Evolutionary conservation across 73 alveolate species (phyloP), one percentile per base, ranked within the genome.

Genomic region (Stentor coeruleus): DNA sequence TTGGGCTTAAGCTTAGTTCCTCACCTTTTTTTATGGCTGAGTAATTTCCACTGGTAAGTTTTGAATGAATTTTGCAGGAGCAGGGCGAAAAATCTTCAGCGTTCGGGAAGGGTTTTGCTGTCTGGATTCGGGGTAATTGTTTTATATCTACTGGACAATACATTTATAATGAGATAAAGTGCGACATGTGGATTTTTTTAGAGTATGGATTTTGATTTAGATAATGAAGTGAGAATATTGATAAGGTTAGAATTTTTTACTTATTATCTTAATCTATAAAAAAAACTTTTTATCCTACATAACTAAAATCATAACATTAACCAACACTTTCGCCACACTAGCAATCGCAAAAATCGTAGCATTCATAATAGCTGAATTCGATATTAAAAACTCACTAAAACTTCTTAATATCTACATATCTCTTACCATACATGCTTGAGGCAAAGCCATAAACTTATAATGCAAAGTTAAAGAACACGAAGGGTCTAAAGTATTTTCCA

Each of bases 391-490:
- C 28, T 40, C 39, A 11, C 79, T 31, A 33, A 66, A 66, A 33
- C 20, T 15, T 33, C 79, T 20, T 14, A 66, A 40, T 1, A 66
- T 20, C 73, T 57, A 57, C 2, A 57, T 57, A 57, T 57, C 15
- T 20, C 28, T 57, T 57, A 57, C 73, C 79, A 66, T 66, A 40
- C 79, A 66, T 33, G 79, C 79, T 20, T 66, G 79, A 1, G 79
- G 79, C n/a, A 66, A 31, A 26, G 79, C 79, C 15, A 31, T 66
- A 40, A 20, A 66, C 37, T 31, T 20, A 33, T 66, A 66, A 2
- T 26, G 26, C n/a, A 66, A 40, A 20, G 79, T 31, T 40, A 66
- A 20, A 11, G 79, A 66, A 20, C 40, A 66, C 2, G 49, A 26
- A 1, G 79, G 40, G 37, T 66, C 79, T 28, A 66, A 0, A 20